Base-by-base conservation (phyloP, 805 yeast species). In the Tetrapisispora fleetii region DNA sequence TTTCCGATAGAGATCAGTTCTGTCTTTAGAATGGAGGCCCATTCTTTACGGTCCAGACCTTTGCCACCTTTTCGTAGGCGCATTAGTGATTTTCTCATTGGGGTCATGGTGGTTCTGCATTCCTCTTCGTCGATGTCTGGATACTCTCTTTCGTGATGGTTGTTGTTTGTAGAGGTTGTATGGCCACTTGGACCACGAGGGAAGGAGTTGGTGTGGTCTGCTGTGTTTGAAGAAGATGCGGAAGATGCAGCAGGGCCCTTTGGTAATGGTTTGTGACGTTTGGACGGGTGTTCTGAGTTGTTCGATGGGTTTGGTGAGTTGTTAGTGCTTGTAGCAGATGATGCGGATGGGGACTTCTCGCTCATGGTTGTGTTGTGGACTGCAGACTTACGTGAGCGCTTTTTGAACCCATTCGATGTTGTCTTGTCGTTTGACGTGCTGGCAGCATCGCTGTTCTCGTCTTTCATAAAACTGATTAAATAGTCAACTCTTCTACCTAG, bases 401-500 rank as follows among this genome's bases (percentile, higher is more conserved):
- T 56, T 49, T 50, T 65, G 9, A 64, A 50, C 3, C 68, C 60
- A 2, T 58, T 64, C n/a, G 66, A 40, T 7, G 57, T 51, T 17
- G 45, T 22, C 9, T 50, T 52, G 24, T 51, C 50, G 14, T 47
- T 50, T n/a, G 43, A 48, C 1, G 58, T 45, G 27, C 43, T 43
- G 17, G 54, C 53, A 11, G 57, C 54, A n/a, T 54, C 60, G 14
- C 70, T 74, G 8, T 69, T 75, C 24, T 76, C 82, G 18, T 81
- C 95, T 52, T 75, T 75, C 55, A 91, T 67, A 11, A 87, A 80
- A 2, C 78, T 67, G 27, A 91, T 75, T 58, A 93, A 72, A 58
- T 90, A 91, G 63, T 95, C 99, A 1, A 87, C 81, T 62, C 99
- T 79, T 67, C 99, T 80, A 11, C 86, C 87, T 45, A 93, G 71